Percentiles rank a stretch among this genome's conserved stretches.
These are phyloP conservation scores for Xylaria palmicola DNA, from an alignment of 495 filamentous ascomycete genomes.

Conservation along the genomic window DNA sequence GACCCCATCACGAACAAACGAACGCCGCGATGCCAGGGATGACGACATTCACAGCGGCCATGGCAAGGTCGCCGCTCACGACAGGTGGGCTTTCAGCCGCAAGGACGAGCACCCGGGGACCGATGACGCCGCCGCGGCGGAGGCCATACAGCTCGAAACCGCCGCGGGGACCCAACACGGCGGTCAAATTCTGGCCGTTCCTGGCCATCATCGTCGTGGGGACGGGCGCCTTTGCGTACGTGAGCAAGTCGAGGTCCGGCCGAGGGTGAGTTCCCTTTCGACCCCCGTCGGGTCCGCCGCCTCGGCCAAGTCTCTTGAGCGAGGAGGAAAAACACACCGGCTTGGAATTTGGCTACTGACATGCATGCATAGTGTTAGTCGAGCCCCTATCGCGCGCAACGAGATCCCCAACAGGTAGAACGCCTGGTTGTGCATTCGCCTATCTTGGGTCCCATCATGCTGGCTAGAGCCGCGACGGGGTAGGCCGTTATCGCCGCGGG, in stretches of 20 bases:
- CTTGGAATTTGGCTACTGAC: not conserved
- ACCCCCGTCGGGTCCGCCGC: not conserved
- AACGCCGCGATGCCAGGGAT: not conserved
- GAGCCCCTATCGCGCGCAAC: conserved; percentile 14
- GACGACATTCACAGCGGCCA: not conserved
- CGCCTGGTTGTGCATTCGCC: not conserved
- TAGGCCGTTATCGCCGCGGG: not conserved
- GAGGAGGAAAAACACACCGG: not conserved
- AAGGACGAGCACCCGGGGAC: not conserved
- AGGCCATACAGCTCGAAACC: conserved; percentile 34
- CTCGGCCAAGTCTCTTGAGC: not conserved
- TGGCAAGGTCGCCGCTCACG: not conserved
- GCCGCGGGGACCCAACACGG: conserved; percentile 26
- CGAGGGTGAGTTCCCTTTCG: conserved; percentile 25
- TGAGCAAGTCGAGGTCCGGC: conserved; percentile 38
- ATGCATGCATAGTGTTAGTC: conserved; percentile 9
- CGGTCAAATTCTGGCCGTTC: conserved; percentile 53
- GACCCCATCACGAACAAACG: no score
- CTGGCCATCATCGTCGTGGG: conserved; percentile 45
- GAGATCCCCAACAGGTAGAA: conserved; percentile 11
- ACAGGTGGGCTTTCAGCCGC: not conserved
- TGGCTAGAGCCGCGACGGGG: not conserved
- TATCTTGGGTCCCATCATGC: not conserved
- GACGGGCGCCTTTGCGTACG: conserved; percentile 45
- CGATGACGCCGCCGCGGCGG: conserved; percentile 4